Conservation (phyloP, 2,329 filamentous ascomycete species). For the Rutstroemia sp. region DNA sequence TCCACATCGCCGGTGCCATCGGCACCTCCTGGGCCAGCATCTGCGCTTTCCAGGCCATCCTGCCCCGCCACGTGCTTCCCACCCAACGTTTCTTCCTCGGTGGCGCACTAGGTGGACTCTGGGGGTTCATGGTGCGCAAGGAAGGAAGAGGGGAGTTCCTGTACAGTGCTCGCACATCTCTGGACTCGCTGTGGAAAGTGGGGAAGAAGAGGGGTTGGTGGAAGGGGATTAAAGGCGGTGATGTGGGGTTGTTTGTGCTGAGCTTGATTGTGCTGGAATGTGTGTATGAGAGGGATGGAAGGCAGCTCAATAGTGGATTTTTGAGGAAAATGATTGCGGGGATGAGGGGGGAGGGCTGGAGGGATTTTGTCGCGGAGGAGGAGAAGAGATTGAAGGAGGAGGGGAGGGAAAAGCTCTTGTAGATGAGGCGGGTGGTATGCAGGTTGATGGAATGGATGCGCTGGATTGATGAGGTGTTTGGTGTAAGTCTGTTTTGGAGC, state of each 20-base stretch:
- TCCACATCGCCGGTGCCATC: conserved; percentile 76
- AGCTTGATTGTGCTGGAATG: conserved; percentile 72
- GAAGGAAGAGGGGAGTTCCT: conserved; percentile 64
- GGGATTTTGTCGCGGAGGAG: conserved; percentile 20
- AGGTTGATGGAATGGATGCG: neutral
- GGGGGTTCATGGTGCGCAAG: conserved; percentile 68
- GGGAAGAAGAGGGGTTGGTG: conserved; percentile 88
- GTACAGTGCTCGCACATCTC: conserved; percentile 68
- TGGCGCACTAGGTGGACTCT: conserved; percentile 77
- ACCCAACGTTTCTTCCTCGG: conserved; percentile 86
- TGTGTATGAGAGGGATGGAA: conserved; percentile 37
- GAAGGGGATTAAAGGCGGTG: conserved; percentile 73
- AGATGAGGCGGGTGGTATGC: neutral
- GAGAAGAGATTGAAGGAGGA: conserved; percentile 16
- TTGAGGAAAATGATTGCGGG: conserved; percentile 23
- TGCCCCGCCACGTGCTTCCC: conserved; percentile 67
- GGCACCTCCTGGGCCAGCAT: conserved; percentile 83
- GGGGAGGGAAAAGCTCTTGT: conserved; percentile 1
- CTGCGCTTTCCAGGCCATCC: conserved; percentile 76
- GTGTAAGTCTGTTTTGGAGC: neutral
- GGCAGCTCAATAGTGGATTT: conserved; percentile 18
- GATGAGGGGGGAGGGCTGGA: conserved; percentile 26
- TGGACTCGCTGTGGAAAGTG: conserved; percentile 86
- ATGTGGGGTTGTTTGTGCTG: conserved; percentile 75
- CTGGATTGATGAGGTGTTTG: neutral